Evolutionary conservation across 2,329 filamentous ascomycete species (phyloP), one percentile per base, ranked within the genome.

Genomic region (Trichophyton rubrum): DNA sequence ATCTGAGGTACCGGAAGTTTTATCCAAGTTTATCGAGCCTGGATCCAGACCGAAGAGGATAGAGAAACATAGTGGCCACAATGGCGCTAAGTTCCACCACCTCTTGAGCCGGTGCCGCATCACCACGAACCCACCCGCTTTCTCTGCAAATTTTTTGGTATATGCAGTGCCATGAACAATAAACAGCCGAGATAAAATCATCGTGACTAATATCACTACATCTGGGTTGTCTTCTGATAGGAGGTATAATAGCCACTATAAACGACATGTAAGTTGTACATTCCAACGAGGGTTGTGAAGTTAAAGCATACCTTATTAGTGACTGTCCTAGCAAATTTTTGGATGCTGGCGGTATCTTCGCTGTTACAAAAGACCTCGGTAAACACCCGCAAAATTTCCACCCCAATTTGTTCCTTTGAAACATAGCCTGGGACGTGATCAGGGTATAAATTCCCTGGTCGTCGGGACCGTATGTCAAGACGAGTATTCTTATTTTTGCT

Each of bases 281-380:
- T 74, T 70, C 77, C 70, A 65, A 27, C 61, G 59, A 11, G 59
- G 63, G 73, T n/a, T 27, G 40, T 1, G 33, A 13, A 17, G 3
- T n/a, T 41, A 9, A n/a, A 9, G 33, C 78, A 69, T 77, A 90
- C 88, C 81, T 96, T 96, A 67, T 95, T 96, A 22, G 92, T 96
- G 7, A 99, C 92, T 1, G 92, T 95, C 69, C 87, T 88, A 3
- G 90, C 89, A 77, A 99, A 97, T 67, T 90, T 93, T 69, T 86
- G 84, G 60, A 96, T 87, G 63, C 87, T 85, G 13, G 78, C 78
- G 8, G 81, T 75, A 64, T 86, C 89, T 22, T 81, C 81, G 67
- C 84, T 83, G 63, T 89, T 85, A 68, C 90, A 96, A 8, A 96
- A 77, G 9, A 96, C 79, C 27, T 85, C 81, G 6, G 87, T 82